These are phyloP conservation scores for Dioscorea cayenensis DNA, from an alignment of 116 monocot genomes.

Conservation along the genomic window DNA sequence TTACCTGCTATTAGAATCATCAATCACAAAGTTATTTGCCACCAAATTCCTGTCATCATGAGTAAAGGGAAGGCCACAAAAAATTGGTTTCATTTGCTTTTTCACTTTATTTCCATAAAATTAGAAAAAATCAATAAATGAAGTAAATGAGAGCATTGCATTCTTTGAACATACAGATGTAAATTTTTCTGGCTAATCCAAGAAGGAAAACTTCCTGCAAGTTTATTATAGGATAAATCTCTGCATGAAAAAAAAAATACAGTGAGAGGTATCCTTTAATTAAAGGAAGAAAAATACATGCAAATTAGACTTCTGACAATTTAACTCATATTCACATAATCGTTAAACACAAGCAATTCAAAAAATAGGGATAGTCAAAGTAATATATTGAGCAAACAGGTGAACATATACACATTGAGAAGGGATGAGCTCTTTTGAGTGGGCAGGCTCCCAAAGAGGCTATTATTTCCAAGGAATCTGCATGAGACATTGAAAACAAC, in stretches of 20 bases:
- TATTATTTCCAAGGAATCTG: conserved; percentile 95
- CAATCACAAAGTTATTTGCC: conserved; percentile 63
- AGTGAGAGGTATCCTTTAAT: too few relatives aligned
- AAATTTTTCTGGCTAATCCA: not conserved
- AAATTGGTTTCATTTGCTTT: not conserved
- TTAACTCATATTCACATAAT: too few relatives aligned
- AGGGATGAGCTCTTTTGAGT: conserved; percentile 43
- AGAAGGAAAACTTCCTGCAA: conserved; percentile 1
- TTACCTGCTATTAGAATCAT: conserved; percentile 54
- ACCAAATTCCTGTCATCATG: conserved; percentile 55
- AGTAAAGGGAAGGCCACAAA: not conserved
- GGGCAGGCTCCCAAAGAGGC: conserved; percentile 59
- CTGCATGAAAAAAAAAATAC: not conserved
- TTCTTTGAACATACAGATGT: not conserved
- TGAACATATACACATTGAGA: conserved; percentile 56
- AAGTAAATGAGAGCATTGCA: too few relatives aligned
- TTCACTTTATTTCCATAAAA: too few relatives aligned
- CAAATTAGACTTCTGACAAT: too few relatives aligned
- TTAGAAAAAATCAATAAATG: too few relatives aligned
- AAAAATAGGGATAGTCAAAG: not conserved
- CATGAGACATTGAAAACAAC: conserved; percentile 1
- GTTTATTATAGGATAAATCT: not conserved
- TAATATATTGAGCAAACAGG: not conserved
- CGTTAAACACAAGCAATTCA: too few relatives aligned
- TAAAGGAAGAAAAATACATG: not conserved